A percentile compares a stretch with the other conserved stretches of the same genome.
phyloP scores from a whole-genome alignment of 805 yeast species.

The Vanderwaltozyma polyspora region DNA sequence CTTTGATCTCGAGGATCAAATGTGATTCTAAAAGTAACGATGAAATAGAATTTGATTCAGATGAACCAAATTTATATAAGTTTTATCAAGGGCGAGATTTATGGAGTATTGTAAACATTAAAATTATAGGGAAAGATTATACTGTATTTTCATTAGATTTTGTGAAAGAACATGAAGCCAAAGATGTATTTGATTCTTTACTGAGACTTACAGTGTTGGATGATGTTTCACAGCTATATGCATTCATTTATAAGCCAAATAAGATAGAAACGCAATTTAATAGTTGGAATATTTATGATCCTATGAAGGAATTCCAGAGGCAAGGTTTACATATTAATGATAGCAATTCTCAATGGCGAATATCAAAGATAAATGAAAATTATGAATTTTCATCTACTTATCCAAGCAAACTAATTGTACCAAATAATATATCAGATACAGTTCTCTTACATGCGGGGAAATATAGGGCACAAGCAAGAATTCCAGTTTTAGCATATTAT shows the following conservation, averaged over 20 bases:
- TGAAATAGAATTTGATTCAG: neutral
- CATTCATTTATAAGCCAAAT: constrained; percentile 71
- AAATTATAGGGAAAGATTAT: constrained; percentile 76
- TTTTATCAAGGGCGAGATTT: constrained; percentile 22
- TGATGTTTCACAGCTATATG: constrained; percentile 53
- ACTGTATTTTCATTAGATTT: constrained; percentile 74
- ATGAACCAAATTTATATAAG: constrained; percentile 2
- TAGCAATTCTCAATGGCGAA: constrained; percentile 47
- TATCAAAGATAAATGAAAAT: constrained; percentile 49
- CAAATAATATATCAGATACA: constrained; percentile 67
- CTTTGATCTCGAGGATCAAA: constrained; percentile 18
- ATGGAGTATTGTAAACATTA: constrained; percentile 39
- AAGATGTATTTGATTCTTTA: constrained; percentile 63
- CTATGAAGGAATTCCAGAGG: constrained; percentile 54
- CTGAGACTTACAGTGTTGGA: constrained; percentile 51
- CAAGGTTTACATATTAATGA: constrained; percentile 44
- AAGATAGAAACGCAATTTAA: constrained; percentile 41
- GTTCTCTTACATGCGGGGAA: constrained; percentile 74
- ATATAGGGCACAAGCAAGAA: constrained; percentile 73
- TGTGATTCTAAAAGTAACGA: constrained; percentile 2
- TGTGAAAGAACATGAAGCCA: constrained; percentile 42
- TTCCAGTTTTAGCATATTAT: constrained; percentile 73
- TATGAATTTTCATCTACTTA: constrained; percentile 67
- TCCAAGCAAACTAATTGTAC: constrained; percentile 59
- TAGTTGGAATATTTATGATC: constrained; percentile 66